Evolutionary conservation across 78 protist genomes (phyloP).

Genomic region (Polysphondylium violaceum): DNA sequence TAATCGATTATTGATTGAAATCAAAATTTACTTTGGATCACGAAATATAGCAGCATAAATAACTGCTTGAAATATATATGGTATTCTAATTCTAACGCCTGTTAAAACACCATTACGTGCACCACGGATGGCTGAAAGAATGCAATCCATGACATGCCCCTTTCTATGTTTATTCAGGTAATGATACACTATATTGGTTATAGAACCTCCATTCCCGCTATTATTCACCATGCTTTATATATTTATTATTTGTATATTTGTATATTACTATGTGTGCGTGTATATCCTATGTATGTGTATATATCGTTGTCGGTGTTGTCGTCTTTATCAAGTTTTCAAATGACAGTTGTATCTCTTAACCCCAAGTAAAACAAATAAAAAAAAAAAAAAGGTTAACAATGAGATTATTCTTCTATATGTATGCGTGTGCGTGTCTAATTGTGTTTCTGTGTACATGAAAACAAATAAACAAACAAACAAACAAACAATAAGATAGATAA

Average conservation of each 20-base stretch:
- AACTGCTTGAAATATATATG: constrained; percentile 82
- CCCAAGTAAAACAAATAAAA: too few species aligned
- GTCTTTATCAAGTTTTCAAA: too few species aligned
- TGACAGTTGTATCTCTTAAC: too few species aligned
- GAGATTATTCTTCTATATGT: not conserved
- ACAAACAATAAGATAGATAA: too few species aligned
- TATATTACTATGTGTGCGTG: not conserved
- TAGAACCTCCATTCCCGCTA: not conserved
- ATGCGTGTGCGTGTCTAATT: not conserved
- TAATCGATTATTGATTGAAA: not conserved
- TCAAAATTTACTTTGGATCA: constrained; percentile 37
- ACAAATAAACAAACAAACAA: too few species aligned
- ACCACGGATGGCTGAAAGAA: constrained; percentile 70
- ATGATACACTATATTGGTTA: constrained; percentile 23
- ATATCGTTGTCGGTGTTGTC: too few species aligned
- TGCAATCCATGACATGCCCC: constrained; percentile 31
- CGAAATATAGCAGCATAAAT: constrained; percentile 76
- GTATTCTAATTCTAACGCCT: constrained; percentile 82
- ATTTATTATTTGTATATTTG: not conserved
- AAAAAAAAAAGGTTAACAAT: not conserved
- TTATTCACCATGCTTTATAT: not conserved
- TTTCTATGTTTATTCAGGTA: constrained; percentile 48
- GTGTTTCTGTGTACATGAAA: not conserved
- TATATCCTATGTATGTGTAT: too few species aligned
- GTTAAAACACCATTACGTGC: constrained; percentile 82